Base-by-base conservation (phyloP, 805 yeast species). In the Ogataea paraovalis region DNA sequence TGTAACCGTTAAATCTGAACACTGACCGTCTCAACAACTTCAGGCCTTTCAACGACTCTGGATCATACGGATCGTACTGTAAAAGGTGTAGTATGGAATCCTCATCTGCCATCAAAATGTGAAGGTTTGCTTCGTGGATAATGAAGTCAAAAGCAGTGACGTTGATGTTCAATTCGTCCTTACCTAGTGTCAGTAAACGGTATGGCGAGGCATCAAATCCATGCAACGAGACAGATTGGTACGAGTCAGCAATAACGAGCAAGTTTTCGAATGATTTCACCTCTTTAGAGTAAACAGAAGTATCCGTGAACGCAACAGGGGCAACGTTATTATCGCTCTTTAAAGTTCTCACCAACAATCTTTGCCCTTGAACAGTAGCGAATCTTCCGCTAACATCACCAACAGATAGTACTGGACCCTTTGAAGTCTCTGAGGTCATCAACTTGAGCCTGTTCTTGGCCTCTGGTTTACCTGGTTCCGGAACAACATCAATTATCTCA, bases 181-280 rank as follows among this genome's bases (percentile, higher is more conserved):
- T 87, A 8, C 96, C 91, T 44, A 94, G 65, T 48, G 77, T 65
- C 16, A 89, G 72, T 83, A 92, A 82, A 53, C 97, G 71, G 63
- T 87, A 91, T 0, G 99, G 99, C 58, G 92, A 97, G 2, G 95
- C 92, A 64, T 90, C 96, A 67, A 90, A 91, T 1, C 97, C 97
- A 25, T 83, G 82, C 47, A 94, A 72, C 72, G 90, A 82, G 3
- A 88, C 73, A 55, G 90, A 80, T 56, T 87, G 85, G 66, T 82
- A 73, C 0, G 87, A 71, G 65, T 94, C 99, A 18, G 96, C 96
- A 16, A 90, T 66, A 2, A 90, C 58, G n/a, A 92, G 62, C 57
- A 92, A 68, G 62, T 91, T 88, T 36, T 95, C 91, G 62, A 89
- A 80, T 53, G 90, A 75, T 66, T 91, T 91, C 14, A 88, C 76